A percentile compares a stretch with the other conserved stretches of the same genome.
phyloP scores from a whole-genome alignment of 2,329 filamentous ascomycete genomes.

The Clonostachys byssicola region DNA sequence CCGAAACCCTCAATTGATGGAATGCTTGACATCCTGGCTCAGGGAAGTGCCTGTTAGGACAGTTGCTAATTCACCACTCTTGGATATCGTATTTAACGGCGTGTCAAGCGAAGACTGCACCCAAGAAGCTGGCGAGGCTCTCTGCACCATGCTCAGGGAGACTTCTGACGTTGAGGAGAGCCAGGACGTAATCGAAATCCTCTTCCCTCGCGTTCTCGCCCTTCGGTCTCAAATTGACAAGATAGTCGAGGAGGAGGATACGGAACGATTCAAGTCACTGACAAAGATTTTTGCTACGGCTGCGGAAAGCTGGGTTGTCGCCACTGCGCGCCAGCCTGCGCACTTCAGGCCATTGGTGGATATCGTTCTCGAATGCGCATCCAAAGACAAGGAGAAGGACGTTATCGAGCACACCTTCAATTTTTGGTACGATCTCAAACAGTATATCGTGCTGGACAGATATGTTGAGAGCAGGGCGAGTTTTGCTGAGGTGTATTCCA shows the following conservation, averaged over 20 bases:
- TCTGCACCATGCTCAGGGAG: constrained; percentile 88
- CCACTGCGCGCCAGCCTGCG: constrained; percentile 78
- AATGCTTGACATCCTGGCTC: constrained; percentile 96
- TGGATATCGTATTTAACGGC: constrained; percentile 76
- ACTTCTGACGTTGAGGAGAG: constrained; percentile 93
- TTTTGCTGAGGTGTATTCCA: constrained; percentile 78
- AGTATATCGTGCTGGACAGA: constrained; percentile 86
- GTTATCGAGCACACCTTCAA: constrained; percentile 91
- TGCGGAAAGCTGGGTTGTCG: constrained; percentile 89
- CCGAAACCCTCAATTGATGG: constrained; percentile 84
- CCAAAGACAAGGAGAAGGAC: constrained; percentile 82
- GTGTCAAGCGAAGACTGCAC: constrained; percentile 74
- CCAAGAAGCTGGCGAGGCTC: constrained; percentile 84
- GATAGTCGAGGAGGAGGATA: constrained; percentile 75
- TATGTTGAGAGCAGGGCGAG: constrained; percentile 79
- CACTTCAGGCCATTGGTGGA: constrained; percentile 86
- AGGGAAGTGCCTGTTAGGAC: constrained; percentile 83
- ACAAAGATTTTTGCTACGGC: constrained; percentile 91
- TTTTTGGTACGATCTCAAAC: constrained; percentile 98
- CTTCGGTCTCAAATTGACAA: constrained; percentile 73
- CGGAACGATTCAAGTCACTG: constrained; percentile 80
- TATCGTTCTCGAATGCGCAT: constrained; percentile 85
- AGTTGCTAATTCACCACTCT: constrained; percentile 79
- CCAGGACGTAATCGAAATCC: constrained; percentile 71
- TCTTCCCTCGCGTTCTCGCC: constrained; percentile 77